Evolutionary conservation across 164 flowering plant genomes (phyloP), one percentile per base, ranked within the genome.

Genomic region (Pachysandra terminalis): DNA sequence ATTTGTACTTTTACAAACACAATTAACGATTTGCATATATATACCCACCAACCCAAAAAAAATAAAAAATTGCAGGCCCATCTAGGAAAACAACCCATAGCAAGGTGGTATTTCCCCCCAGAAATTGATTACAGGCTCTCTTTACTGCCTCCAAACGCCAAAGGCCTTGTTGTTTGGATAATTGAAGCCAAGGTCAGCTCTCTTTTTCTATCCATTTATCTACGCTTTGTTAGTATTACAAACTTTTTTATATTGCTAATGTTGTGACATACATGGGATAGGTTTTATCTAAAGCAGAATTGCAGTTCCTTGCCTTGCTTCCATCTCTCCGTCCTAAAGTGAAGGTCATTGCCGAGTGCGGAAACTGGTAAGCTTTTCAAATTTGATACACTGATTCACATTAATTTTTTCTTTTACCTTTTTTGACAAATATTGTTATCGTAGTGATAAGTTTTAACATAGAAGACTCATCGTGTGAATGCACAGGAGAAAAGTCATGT

Each of bases 171-270:
- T 16, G 84, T 90, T 15, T 88, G 90, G 90, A 56, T 88, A 8
- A 77, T 90, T 65, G 96, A 88, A 81, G 96, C 96, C 65, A 90
- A 90, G 96, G 96, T 86, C 37, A 32, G n/a, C n/a, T n/a, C n/a
- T n/a, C n/a, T n/a, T n/a, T n/a, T n/a, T n/a, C n/a, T n/a, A n/a
- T n/a, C n/a, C n/a, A n/a, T n/a, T n/a, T n/a, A n/a, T n/a, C n/a
- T n/a, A n/a, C n/a, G n/a, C n/a, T n/a, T n/a, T n/a, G n/a, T n/a
- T n/a, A n/a, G 37, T 32, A 32, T 32, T 32, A 32, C 7, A 7
- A 3, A 32, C 3, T 7, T 10, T 45, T 45, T 13, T 15, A 2
- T 45, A 1, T 10, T 45, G 4, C 9, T 10, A 12, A 7, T 9
- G n/a, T 3, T 6, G n/a, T 56, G 24, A 22, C 24, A 21, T 56